phyloP scores from a whole-genome alignment of 2,329 filamentous ascomycete genomes.

The Hymenoscyphus linearis region DNA sequence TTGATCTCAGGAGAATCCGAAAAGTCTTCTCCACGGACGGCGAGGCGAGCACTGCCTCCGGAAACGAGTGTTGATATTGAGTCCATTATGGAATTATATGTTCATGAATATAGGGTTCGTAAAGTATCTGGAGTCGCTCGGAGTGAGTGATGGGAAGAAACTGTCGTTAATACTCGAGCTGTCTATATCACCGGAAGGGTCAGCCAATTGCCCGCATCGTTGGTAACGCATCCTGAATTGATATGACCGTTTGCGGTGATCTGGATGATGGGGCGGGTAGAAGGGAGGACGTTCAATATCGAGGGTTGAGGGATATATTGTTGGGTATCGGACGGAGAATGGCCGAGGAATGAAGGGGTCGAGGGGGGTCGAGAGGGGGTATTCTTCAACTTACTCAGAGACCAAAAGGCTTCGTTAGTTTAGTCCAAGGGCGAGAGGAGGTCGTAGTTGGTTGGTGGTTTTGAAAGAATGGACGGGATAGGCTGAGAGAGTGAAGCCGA shows the following conservation, averaged over 20 bases:
- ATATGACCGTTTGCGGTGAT: background rate
- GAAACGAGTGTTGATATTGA: conserved; percentile 26
- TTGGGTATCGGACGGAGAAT: background rate
- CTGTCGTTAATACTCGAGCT: background rate
- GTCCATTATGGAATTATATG: conserved; percentile 18
- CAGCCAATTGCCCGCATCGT: background rate
- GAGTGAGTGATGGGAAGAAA: conserved; percentile 1
- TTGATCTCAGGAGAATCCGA: conserved; percentile 28
- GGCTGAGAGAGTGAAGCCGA: conserved; percentile 42
- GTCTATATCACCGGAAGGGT: conserved; percentile 1
- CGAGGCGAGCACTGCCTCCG: conserved; percentile 39
- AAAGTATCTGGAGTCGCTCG: background rate
- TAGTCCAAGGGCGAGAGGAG: conserved; percentile 4
- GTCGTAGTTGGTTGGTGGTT: background rate
- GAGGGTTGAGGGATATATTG: background rate
- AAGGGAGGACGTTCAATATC: background rate
- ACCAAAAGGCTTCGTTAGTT: conserved; percentile 5
- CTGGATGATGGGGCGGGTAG: background rate
- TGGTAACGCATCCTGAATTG: background rate
- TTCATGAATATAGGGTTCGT: conserved; percentile 7
- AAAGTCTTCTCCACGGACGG: conserved; percentile 40
- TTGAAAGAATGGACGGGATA: conserved; percentile 35
- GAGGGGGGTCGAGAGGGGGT: too few species aligned
- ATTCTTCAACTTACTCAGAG: conserved; percentile 19
- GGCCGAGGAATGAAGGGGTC: conserved; percentile 8